Evolutionary conservation across 495 filamentous ascomycete genomes (phyloP), one percentile per base, ranked within the genome.

Genomic region (Glutinoglossum americanum): DNA sequence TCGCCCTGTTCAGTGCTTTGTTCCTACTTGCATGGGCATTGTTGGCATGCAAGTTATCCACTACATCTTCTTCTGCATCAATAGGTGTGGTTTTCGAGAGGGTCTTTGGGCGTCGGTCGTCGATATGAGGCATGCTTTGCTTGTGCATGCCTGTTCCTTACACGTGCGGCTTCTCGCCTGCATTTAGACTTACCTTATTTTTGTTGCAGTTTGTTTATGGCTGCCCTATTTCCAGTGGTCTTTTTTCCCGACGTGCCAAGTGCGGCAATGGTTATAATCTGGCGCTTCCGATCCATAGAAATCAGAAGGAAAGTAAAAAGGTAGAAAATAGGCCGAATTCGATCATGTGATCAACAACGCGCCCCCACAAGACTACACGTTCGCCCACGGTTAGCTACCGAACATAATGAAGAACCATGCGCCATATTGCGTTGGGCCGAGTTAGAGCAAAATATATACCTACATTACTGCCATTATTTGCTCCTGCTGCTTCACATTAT

Each of bases 21-120:
- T 37, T 56, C 37, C 25, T 5, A 9, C 37, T 56, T 56, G n/a
- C 23, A n/a, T 26, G 54, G 54, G 13, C 32, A 3, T 41, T 15
- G 19, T 37, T 56, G 54, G 4, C 19, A 41, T 41, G 23, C 49
- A 53, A 53, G 49, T 17, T 25, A 28, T 53, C 28, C 23, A 53
- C 37, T 41, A 28, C 17, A 19, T 21, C 19, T 28, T 53, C 49
- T 17, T 53, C 49, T 53, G 49, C 49, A 53, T 53, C 49, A 53
- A 53, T 53, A 32, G 49, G 49, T 53, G 49, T 53, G 49, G 19
- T 53, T 53, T 53, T 32, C 28, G 28, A 53, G 49, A 53, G 49
- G 49, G 49, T 53, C 28, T 32, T 53, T 32, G 49, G 49, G 49
- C 49, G 49, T 53, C 49, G 49, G 49, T 32, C 28, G 49, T 53